Evolutionary conservation across 768 basidiomycete genomes (phyloP), one percentile per base, ranked within the genome.

Genomic region (Kwoniella bestiolae): DNA sequence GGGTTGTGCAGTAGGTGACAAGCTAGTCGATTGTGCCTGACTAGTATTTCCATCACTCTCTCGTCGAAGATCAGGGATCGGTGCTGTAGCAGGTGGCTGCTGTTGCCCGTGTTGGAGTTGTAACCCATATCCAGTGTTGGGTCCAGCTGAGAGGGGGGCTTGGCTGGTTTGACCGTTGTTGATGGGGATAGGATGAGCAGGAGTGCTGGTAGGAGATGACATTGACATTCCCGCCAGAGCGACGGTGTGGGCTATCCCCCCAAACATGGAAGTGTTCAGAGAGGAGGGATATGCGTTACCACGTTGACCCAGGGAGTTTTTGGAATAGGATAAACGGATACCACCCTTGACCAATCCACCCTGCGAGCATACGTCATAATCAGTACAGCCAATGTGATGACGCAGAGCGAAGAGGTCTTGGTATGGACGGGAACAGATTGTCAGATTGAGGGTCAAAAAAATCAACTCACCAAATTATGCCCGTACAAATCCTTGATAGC

Each of bases 241-340:
- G 50, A 77, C 76, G 5, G 69, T 75, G 35, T 77, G 76, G 29
- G 76, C 70, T 29, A 75, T 67, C 28, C 76, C 73, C 8, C 74
- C 74, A 53, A 70, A 75, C 53, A 69, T 57, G 7, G 61, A 58
- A 3, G 65, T 57, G 52, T 65, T 74, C 31, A 60, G 45, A 7
- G 65, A 64, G 1, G 75, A 52, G 5, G 69, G 72, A 50, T 78
- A 68, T 26, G 68, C 56, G 31, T 68, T 71, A 25, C 77, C 77
- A 14, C 81, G 76, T 55, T 81, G 80, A 34, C 94, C 94, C n/a
- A 98, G 85, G 6, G 94, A 94, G 79, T 98, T 96, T 86, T 96
- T 97, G 83, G 93, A 95, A 82, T 95, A 99, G 6, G 94, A 96
- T 60, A 99, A 83, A 44, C 96, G 89, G 66, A 99, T 97, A n/a